Base-by-base conservation (phyloP, 768 basidiomycete genomes). In the Macrolepiota dolichaula region DNA sequence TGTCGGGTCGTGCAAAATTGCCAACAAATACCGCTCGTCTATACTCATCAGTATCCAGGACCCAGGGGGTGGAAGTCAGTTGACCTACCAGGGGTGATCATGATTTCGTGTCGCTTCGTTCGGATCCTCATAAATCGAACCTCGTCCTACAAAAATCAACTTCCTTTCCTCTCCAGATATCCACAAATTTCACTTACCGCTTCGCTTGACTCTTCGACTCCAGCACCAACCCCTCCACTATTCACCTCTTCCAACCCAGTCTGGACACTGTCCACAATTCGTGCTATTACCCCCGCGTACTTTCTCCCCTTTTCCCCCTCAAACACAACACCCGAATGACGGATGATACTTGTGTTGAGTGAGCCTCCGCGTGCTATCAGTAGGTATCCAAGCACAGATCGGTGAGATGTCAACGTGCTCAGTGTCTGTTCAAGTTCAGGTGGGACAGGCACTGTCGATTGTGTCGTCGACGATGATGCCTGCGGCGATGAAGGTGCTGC, bases 41-140 rank as follows among this genome's bases (percentile, higher is more conserved):
- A 57, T n/a, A 25, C 5, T 22, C 2, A 55, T 59, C 36, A 59
- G 58, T 19, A 51, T 37, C 11, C 9, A n/a, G 24, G 7, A 37
- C 32, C 19, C 22, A 12, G 35, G 25, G 15, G 22, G n/a, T n/a
- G n/a, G 4, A 15, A 7, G 17, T 15, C 38, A 3, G 13, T 22
- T 6, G 25, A 69, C 88, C 29, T 56, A 93, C 95, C 91, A 59
- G 95, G 95, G 2, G 95, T 92, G 62, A 97, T 94, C 89, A 97
- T 91, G 60, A 97, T 78, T 69, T 96, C 95, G 71, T 97, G 95
- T 55, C 90, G 82, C 70, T 85, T 92, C 61, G 95, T 96, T 52
- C 95, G 84, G 75, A 96, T 94, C 61, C 94, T 79, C 84, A 97
- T 86, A 68, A 96, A 92, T 62, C 85, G 84, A 49, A 96, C 80